Evolutionary conservation across 1,284 basidiomycete species (phyloP).

Genomic region (Ustilago loliicola): DNA sequence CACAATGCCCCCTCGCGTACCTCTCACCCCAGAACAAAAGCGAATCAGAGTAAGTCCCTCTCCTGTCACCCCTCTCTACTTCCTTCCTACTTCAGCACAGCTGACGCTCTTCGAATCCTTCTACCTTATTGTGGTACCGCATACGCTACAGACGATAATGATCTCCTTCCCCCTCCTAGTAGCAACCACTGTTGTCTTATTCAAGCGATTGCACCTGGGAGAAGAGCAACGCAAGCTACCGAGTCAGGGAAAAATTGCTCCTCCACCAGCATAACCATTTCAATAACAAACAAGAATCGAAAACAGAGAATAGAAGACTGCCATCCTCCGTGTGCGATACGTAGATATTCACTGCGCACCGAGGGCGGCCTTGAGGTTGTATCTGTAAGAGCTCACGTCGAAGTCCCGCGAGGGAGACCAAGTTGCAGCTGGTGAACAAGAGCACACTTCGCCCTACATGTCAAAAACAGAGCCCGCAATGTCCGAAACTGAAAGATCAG

Average conservation of each 20-base stretch:
- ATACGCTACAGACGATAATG: conserved; percentile 44
- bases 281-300: neutral
- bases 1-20: conserved; percentile 37
- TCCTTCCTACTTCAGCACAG: neutral
- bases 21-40: conserved; percentile 47
- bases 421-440: too few species aligned
- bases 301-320: neutral
- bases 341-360: too few species aligned
- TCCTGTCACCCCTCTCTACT: neutral
- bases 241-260: conserved; percentile 37
- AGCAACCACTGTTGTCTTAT: conserved; percentile 56
- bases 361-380: too few species aligned
- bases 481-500: too few species aligned
- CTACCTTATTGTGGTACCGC: neutral
- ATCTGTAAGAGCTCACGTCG: too few species aligned
- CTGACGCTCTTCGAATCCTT: neutral
- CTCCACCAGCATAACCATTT: conserved; percentile 28
- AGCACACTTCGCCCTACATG: too few species aligned
- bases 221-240: conserved; percentile 61
- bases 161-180: conserved; percentile 49
- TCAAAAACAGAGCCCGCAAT: too few species aligned
- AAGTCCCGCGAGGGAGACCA: too few species aligned
- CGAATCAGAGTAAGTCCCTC: conserved; percentile 44
- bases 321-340: too few species aligned
- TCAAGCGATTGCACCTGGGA: conserved; percentile 64